Evolutionary conservation across 345 rosid species (phyloP).

Genomic region (Populus simonii): DNA sequence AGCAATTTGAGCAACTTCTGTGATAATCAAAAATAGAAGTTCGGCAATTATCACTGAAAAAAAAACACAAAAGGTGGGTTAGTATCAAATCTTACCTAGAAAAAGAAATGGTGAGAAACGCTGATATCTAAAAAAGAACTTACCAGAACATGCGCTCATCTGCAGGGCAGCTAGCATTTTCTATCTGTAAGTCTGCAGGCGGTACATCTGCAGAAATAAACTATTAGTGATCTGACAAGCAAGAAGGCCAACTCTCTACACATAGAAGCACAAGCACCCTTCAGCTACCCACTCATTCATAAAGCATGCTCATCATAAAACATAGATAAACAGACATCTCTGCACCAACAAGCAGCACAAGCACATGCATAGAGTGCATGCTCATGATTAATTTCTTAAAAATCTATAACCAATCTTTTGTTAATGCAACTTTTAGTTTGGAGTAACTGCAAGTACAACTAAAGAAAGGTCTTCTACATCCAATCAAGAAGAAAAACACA

Average conservation of each 20-base stretch:
- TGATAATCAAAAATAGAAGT: slow-evolving; percentile 41
- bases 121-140: neutral
- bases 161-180: slow-evolving; percentile 9
- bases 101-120: neutral
- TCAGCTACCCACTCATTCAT: neutral
- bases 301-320: neutral
- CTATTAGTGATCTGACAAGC: neutral
- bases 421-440: no score
- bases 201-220: slow-evolving; percentile 24
- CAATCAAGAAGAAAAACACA: no score
- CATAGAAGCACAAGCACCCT: neutral
- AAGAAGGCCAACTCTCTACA: neutral
- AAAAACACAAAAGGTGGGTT: neutral
- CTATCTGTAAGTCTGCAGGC: slow-evolving; percentile 12
- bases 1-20: slow-evolving; percentile 25
- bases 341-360: no score
- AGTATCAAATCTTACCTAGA: neutral
- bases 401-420: no score
- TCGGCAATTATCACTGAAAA: slow-evolving; percentile 52
- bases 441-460: no score
- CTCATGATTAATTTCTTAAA: no score
- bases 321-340: neutral
- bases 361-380: no score
- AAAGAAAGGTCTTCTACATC: no score
- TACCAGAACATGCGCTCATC: slow-evolving; percentile 47